Conservation (phyloP, 106 monocot genomes). For the Hemerocallis citrina region DNA sequence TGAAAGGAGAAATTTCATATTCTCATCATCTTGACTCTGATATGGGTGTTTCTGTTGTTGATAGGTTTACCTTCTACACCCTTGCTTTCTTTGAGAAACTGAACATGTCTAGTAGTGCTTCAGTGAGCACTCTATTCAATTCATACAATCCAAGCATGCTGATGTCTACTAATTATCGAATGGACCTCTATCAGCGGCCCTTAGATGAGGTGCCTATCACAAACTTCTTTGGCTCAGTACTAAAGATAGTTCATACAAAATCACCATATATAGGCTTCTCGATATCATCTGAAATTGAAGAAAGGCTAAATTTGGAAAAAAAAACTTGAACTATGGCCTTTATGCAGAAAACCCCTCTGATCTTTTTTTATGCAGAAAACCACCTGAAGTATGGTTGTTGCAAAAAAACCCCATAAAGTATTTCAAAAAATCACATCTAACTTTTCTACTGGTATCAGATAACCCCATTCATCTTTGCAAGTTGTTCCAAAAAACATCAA, state of each 20-base stretch:
- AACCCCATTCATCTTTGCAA: no score
- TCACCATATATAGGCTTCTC: slow-evolving; percentile 40
- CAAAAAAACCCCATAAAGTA: no score
- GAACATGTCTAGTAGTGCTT: slow-evolving; percentile 95
- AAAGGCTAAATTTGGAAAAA: no score
- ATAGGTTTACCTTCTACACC: slow-evolving; percentile 93
- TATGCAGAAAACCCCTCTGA: no score
- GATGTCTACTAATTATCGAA: slow-evolving; percentile 89
- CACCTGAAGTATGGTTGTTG: no score
- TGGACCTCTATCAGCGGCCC: slow-evolving; percentile 75
- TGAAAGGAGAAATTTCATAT: slow-evolving; percentile 98
- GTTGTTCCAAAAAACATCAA: no score
- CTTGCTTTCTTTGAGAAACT: slow-evolving; percentile 97
- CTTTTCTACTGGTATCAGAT: no score
- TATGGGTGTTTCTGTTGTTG: slow-evolving; percentile 97
- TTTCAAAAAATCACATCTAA: no score
- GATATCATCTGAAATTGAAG: slow-evolving; percentile 6
- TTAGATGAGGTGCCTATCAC: slow-evolving; percentile 81
- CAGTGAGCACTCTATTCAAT: slow-evolving; percentile 86
- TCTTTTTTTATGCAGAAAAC: no score
- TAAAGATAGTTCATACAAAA: slow-evolving; percentile 84
- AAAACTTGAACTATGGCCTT: no score
- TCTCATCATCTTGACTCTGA: slow-evolving; percentile 98
- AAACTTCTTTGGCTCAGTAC: slow-evolving; percentile 94
- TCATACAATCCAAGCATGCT: slow-evolving; percentile 71